Evolutionary conservation across 176 grass and related monocot species (phyloP), one percentile per base, ranked within the genome.

Genomic region (Triticum monococcum): DNA sequence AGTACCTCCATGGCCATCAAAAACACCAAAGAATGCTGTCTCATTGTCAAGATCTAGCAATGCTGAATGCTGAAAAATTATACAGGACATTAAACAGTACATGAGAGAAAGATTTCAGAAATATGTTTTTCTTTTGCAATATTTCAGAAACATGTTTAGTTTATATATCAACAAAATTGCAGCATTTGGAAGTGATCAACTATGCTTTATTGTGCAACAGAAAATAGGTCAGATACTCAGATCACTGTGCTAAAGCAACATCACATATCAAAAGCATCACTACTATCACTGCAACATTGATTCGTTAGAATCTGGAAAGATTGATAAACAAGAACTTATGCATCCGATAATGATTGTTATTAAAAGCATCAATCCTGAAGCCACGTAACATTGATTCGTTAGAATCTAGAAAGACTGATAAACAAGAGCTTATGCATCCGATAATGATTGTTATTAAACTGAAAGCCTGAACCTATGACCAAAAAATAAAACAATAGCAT

Each of bases 11-110:
- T 98, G 96, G n/a, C 96, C 96, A 91, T 98, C 96, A 88, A 91
- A 98, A 92, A 98, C 93, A 62, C 93, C 96, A 83, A 98, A 96
- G 88, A 99, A 91, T 78, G 97, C 88, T 36, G 97, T 99, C 65
- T 88, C 80, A 1, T 83, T 82, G 61, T 99, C 94, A 83, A 96
- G 92, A 89, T 96, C 83, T 88, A 90, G 90, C 85, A 99, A 82
- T 64, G 94, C 94, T 30, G 92, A 89, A 83, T 99, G 97, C 97
- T 99, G 83, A 65, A 91, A 91, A 76, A 81, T 83, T 43, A 37
- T 24, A 84, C 64, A 88, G 13, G 78, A 86, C 45, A 80, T 84
- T 56, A 46, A 79, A 66, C 8, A 81, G n/a, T 79, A 28, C 66
- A 61, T 62, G 7, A 23, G 26, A 54, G 36, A 74, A 79, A 11